Evolutionary conservation across 371 early-diverging fungal species (phyloP).

Genomic region (Circinella minor): DNA sequence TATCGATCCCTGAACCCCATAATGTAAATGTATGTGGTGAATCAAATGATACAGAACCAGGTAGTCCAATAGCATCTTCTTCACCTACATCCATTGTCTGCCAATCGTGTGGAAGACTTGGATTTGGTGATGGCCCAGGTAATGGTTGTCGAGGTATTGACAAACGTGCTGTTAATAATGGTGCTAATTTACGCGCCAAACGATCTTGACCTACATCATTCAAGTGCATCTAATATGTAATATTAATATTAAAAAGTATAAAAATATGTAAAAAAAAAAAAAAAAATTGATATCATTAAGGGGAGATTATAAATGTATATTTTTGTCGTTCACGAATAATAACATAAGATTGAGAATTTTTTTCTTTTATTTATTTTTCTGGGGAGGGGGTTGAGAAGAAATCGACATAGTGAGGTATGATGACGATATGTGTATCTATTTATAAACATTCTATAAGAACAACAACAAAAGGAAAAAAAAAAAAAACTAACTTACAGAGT

Average conservation of each 20-base stretch:
- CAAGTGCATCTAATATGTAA: slow-evolving; percentile 26
- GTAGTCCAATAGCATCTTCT: slow-evolving; percentile 39
- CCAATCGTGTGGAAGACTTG: slow-evolving; percentile 49
- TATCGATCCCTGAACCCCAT: slow-evolving; percentile 52
- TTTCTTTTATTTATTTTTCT: too few species aligned
- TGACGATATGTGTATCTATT: neutral
- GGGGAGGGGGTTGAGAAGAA: too few species aligned
- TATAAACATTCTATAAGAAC: too few species aligned
- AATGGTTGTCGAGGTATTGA: slow-evolving; percentile 37
- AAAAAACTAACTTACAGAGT: slow-evolving; percentile 28
- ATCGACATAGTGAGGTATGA: neutral
- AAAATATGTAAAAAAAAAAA: too few species aligned
- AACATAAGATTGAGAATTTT: too few species aligned
- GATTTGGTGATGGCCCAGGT: slow-evolving; percentile 47
- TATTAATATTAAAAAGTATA: too few species aligned
- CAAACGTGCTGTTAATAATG: slow-evolving; percentile 36
- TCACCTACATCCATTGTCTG: slow-evolving; percentile 53
- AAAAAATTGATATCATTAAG: slow-evolving; percentile 6
- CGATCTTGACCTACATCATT: slow-evolving; percentile 44
- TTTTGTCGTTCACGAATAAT: neutral
- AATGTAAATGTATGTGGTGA: slow-evolving; percentile 44
- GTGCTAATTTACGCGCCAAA: slow-evolving; percentile 39
- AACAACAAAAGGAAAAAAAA: neutral
- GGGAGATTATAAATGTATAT: neutral
- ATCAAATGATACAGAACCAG: slow-evolving; percentile 51